Percentiles rank a stretch among this genome's conserved stretches.
Conservation (phyloP, 164 flowering plant genomes). For the Paratinospora sagittata region DNA sequence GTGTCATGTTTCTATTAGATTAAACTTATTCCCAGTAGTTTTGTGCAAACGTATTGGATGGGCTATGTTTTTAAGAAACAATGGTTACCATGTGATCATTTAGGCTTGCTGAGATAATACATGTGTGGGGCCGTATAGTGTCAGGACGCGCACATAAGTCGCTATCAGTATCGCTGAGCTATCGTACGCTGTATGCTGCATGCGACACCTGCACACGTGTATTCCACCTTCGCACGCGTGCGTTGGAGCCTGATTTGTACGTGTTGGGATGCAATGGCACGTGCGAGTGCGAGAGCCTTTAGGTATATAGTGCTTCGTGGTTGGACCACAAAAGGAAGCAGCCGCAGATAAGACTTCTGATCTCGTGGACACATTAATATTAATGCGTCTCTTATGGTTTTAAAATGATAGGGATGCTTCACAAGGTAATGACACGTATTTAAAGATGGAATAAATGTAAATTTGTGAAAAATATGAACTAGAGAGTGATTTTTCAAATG, state of each 20-base stretch:
- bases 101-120: neutral
- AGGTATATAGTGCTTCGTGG: too few relatives aligned
- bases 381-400: too few relatives aligned
- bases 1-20: neutral
- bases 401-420: too few relatives aligned
- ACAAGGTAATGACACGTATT: too few relatives aligned
- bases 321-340: too few relatives aligned
- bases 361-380: too few relatives aligned
- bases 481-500: too few relatives aligned
- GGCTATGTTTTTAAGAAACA: neutral
- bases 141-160: slow-evolving; percentile 4
- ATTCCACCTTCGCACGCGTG: neutral
- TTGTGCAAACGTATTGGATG: neutral
- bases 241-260: too few relatives aligned
- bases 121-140: neutral
- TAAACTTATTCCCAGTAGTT: neutral
- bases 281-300: neutral
- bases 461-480: too few relatives aligned
- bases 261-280: neutral
- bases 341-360: too few relatives aligned
- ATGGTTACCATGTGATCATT: neutral
- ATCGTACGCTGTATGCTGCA: neutral
- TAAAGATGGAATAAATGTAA: too few relatives aligned
- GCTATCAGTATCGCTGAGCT: neutral
- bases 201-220: neutral